These are phyloP conservation scores for Tolypocladium amazonense DNA, from an alignment of 2,329 filamentous ascomycete genomes.

Conservation along the genomic window DNA sequence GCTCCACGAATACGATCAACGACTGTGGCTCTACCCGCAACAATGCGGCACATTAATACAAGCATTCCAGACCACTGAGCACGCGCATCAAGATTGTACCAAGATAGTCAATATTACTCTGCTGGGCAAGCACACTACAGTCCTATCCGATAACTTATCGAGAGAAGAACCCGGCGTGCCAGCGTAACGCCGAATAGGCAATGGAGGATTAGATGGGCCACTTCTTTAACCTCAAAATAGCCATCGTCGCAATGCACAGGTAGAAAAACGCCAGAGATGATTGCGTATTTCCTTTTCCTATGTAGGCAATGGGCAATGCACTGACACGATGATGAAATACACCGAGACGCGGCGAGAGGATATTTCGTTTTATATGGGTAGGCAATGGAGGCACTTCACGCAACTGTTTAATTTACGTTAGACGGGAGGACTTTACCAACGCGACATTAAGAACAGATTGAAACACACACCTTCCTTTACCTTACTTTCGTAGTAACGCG, in stretches of 20 bases:
- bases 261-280: conserved; percentile 7
- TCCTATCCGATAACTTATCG: conserved; percentile 8
- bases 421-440: conserved; percentile 14
- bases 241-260: conserved; percentile 6
- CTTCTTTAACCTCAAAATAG: no score
- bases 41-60: conserved; percentile 1
- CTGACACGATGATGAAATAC: conserved; percentile 2
- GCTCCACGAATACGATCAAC: conserved; percentile 7
- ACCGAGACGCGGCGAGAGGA: conserved; percentile 6
- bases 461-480: no score
- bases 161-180: conserved; percentile 9
- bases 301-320: conserved; percentile 5
- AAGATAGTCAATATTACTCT: conserved; percentile 7
- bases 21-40: conserved; percentile 3
- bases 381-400: conserved; percentile 16
- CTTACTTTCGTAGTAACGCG: no score
- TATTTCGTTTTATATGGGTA: conserved; percentile 8
- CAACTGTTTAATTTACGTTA: conserved; percentile 18
- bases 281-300: conserved; percentile 8
- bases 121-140: conserved; percentile 6
- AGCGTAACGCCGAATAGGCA: conserved; percentile 9
- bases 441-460: conserved; percentile 1
- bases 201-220: conserved; percentile 8
- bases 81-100: conserved; percentile 8
- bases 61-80: conserved; percentile 7